These are phyloP conservation scores for Astragalus glycyphyllos DNA, from an alignment of 306 rosid species.

Conservation along the genomic window DNA sequence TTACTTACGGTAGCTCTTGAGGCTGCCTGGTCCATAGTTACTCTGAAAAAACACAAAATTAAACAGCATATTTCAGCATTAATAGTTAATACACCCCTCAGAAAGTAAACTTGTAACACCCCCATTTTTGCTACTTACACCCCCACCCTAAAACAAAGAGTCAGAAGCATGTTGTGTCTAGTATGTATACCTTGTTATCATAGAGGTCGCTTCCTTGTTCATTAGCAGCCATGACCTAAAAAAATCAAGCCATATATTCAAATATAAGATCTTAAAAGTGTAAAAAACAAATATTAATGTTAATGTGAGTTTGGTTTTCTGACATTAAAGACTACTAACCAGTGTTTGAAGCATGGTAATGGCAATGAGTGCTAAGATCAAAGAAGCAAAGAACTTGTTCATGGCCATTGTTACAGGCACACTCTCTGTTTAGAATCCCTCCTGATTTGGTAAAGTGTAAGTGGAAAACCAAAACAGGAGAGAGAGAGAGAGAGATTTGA, in stretches of 20 bases:
- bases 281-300: neutral
- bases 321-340: slow-evolving; percentile 38
- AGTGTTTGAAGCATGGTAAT: slow-evolving; percentile 49
- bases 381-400: slow-evolving; percentile 42
- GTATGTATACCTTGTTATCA: slow-evolving; percentile 39
- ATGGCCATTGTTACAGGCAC: slow-evolving; percentile 30
- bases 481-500: slow-evolving; percentile 29
- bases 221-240: slow-evolving; percentile 46
- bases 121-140: neutral
- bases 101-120: slow-evolving; percentile 12
- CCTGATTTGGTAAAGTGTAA: slow-evolving; percentile 31
- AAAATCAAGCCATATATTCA: slow-evolving; percentile 32
- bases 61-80: slow-evolving; percentile 13
- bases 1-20: slow-evolving; percentile 47
- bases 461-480: neutral
- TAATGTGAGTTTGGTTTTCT: neutral
- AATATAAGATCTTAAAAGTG: slow-evolving; percentile 17
- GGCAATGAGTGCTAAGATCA: slow-evolving; percentile 48
- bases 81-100: slow-evolving; percentile 3
- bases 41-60: slow-evolving; percentile 41
- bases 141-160: neutral
- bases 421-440: slow-evolving; percentile 19
- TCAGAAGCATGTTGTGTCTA: neutral
- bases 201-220: slow-evolving; percentile 18
- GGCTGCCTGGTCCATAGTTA: slow-evolving; percentile 45